Conservation (phyloP, 257 asterid genomes). For the Linderniella brevidens region DNA sequence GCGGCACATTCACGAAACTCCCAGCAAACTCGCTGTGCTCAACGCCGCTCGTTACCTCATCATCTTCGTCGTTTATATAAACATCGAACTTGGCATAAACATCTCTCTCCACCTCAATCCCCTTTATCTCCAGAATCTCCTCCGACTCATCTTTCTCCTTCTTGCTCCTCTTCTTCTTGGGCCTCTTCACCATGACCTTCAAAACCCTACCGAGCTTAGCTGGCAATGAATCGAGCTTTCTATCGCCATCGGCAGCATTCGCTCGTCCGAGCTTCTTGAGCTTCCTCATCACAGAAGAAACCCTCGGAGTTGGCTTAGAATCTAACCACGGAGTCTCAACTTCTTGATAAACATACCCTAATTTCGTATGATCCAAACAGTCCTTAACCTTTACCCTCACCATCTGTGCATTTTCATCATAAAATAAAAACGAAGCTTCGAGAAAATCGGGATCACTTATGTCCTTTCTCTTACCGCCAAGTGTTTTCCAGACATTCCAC, state of each 20-base stretch:
- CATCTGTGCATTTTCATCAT: conserved; percentile 62
- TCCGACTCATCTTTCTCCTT: conserved; percentile 50
- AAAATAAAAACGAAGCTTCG: conserved; percentile 41
- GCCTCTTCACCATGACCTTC: conserved; percentile 51
- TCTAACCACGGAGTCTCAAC: conserved; percentile 44
- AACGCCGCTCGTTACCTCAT: conserved; percentile 17
- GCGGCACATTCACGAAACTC: background rate
- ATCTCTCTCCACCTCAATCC: conserved; percentile 39
- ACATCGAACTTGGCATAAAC: conserved; percentile 47
- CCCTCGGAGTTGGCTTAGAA: conserved; percentile 37
- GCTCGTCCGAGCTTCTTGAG: conserved; percentile 39
- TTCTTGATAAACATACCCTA: conserved; percentile 47
- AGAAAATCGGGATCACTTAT: conserved; percentile 45
- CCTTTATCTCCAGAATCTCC: conserved; percentile 31
- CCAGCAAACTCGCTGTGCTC: conserved; percentile 17
- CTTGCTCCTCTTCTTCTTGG: conserved; percentile 37
- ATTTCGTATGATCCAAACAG: conserved; percentile 27
- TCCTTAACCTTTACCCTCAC: conserved; percentile 59
- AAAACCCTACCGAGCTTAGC: conserved; percentile 30
- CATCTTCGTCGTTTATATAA: conserved; percentile 50
- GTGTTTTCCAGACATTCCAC: conserved; percentile 61
- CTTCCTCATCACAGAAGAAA: conserved; percentile 19
- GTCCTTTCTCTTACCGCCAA: conserved; percentile 57
- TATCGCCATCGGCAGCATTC: conserved; percentile 6
- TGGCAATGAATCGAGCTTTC: conserved; percentile 28